Base-by-base conservation (phyloP, 169 alveolate genomes). In the Perkinsus marinus region DNA sequence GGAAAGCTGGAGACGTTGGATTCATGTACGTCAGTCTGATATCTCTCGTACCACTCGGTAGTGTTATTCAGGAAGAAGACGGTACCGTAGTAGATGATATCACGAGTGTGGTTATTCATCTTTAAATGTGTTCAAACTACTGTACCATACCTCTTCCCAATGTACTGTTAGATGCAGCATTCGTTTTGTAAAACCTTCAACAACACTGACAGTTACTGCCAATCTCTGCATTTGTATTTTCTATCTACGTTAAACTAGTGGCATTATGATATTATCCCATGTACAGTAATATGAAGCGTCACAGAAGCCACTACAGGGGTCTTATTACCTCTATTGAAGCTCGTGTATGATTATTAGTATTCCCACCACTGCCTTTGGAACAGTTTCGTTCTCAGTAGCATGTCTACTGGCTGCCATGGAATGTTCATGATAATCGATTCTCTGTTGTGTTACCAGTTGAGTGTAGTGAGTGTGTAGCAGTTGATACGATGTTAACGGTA, bases 1-100 rank as follows among this genome's bases (percentile, higher is more conserved):
- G 47, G 95, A 94, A 90, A 94, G 96, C 57, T 95, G 97, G 96
- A 94, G 94, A 39, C 93, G 95, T 19, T 95, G 97, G 97, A 93
- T 95, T 39, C 94, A 94, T 90, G 95, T 57, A 30, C 9, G 79
- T 7, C 68, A 9, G 17, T 17, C 68, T n/a, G n/a, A 43, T 17
- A 9, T 10, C 37, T 57, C 26, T 26, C 26, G 34, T 57, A 2
- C 37, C 3, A 13, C 3, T 7, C 37, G 34, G 22, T 16, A 57
- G 26, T 13, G 37, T 57, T 16, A 0, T 13, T 57, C 68, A 57
- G 79, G 79, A 57, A 30, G 79, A 57, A 30, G 79, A 57, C 34
- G 79, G 79, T 16, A 57, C 79, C 7, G 79, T 57, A 19, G 79
- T 57, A 2, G 79, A 57, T 30, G 79, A 57, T 30, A 57, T 57